Conservation (phyloP, 768 basidiomycete genomes). For the Termitomyces sp. region DNA sequence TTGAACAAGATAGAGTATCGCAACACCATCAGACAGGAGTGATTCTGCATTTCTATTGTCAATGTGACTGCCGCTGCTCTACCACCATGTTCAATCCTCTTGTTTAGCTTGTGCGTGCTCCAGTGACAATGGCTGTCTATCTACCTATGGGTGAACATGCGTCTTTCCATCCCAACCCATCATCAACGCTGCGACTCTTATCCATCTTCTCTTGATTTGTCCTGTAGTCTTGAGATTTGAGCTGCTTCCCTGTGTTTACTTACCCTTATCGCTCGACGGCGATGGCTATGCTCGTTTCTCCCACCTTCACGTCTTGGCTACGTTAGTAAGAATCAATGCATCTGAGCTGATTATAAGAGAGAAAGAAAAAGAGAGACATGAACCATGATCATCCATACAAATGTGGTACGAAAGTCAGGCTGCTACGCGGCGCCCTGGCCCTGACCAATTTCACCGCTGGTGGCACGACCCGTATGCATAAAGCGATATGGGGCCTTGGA, state of each 20-base stretch:
- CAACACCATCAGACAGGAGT: no score
- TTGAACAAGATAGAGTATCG: no score
- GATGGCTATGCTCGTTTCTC: conserved; percentile 1
- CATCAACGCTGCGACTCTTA: conserved; percentile 26
- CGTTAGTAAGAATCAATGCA: conserved; percentile 27
- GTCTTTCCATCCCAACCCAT: conserved; percentile 23
- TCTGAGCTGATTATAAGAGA: conserved; percentile 28
- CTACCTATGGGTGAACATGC: no score
- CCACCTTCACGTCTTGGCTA: conserved; percentile 16
- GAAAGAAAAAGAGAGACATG: conserved; percentile 47
- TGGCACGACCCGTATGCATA: conserved; percentile 47
- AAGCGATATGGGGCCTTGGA: conserved; percentile 60
- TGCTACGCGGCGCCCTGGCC: conserved; percentile 60
- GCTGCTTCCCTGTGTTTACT: conserved; percentile 19
- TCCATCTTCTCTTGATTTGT: conserved; percentile 9
- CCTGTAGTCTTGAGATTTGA: conserved; percentile 25
- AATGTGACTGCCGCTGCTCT: no score
- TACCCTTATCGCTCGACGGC: conserved; percentile 12
- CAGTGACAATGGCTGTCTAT: no score
- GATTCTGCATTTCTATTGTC: no score
- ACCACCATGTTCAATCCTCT: no score
- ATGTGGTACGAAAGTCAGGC: conserved; percentile 49
- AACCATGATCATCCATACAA: conserved; percentile 90
- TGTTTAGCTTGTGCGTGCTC: no score
- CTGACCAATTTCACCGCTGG: conserved; percentile 65